phyloP scores from a whole-genome alignment of 2,329 filamentous ascomycete genomes.

The Cercospora sojina region DNA sequence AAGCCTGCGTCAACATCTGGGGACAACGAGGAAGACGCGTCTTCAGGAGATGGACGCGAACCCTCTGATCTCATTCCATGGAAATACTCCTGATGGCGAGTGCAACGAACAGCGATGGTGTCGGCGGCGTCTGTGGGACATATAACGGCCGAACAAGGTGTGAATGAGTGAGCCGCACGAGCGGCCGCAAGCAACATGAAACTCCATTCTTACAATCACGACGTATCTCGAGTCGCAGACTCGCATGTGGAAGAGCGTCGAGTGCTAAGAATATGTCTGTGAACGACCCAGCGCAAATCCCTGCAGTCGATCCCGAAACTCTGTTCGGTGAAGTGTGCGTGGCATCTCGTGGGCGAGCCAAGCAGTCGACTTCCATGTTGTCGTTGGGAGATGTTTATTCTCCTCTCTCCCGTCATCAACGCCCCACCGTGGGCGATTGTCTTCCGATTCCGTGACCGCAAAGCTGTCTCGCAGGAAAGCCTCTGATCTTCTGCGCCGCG shows the following conservation, averaged over 20 bases:
- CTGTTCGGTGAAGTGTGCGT: neutral
- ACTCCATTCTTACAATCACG: neutral
- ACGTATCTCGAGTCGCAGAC: neutral
- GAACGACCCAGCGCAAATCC: slow-evolving; percentile 4
- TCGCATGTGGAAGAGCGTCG: slow-evolving; percentile 1
- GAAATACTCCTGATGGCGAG: neutral
- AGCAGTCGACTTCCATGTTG: neutral
- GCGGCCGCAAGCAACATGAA: neutral
- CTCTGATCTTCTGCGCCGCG: neutral
- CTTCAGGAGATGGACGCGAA: neutral
- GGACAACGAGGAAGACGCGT: slow-evolving; percentile 4
- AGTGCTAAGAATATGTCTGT: slow-evolving; percentile 6
- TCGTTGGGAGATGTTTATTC: neutral
- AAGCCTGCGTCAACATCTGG: neutral
- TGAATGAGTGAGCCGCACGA: neutral
- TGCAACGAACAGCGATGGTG: neutral
- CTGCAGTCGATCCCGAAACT: slow-evolving; percentile 11
- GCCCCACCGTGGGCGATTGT: neutral
- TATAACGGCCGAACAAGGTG: neutral
- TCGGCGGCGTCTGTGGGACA: neutral
- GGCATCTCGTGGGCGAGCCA: neutral
- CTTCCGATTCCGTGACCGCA: neutral
- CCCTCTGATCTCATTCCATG: slow-evolving; percentile 2
- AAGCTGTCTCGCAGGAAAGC: no score
- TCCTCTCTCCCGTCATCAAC: neutral